A percentile compares a stretch with the other conserved stretches of the same genome.
These are phyloP conservation scores for Cinchona pubescens DNA, from an alignment of 257 asterid genomes.

Conservation along the genomic window DNA sequence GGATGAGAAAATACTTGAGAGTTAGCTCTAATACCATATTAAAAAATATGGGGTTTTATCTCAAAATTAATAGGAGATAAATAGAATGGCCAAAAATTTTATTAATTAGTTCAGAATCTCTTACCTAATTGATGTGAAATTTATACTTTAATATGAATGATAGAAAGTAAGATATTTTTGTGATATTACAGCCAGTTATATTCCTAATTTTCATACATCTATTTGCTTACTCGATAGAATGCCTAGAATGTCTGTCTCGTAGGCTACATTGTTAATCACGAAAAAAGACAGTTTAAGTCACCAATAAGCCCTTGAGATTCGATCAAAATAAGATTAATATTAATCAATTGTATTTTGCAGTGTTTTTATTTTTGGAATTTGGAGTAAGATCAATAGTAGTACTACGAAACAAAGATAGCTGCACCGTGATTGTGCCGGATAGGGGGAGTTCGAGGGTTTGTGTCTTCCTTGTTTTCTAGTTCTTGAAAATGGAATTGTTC, in stretches of 20 bases:
- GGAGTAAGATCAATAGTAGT: neutral
- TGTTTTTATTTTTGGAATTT: neutral
- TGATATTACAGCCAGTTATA: too few relatives aligned
- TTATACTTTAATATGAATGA: too few relatives aligned
- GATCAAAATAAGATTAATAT: neutral
- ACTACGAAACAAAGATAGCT: neutral
- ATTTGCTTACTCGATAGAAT: neutral
- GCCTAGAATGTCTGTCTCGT: conserved; percentile 22
- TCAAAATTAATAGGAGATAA: too few relatives aligned
- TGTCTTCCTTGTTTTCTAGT: neutral
- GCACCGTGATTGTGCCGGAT: too few relatives aligned
- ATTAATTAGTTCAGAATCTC: too few relatives aligned
- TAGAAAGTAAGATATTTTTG: too few relatives aligned
- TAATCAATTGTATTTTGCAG: neutral
- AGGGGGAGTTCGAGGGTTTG: neutral
- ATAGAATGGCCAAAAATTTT: too few relatives aligned
- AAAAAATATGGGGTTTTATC: too few relatives aligned
- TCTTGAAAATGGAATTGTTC: conserved; percentile 10
- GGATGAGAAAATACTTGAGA: too few relatives aligned
- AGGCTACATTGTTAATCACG: conserved; percentile 16
- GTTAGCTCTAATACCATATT: too few relatives aligned
- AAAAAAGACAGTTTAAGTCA: conserved; percentile 6
- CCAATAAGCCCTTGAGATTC: neutral
- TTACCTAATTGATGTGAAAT: too few relatives aligned
- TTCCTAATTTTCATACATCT: too few relatives aligned